phyloP scores from a whole-genome alignment of 1,139 yeast genomes.

The Geotrichum klebahnii region DNA sequence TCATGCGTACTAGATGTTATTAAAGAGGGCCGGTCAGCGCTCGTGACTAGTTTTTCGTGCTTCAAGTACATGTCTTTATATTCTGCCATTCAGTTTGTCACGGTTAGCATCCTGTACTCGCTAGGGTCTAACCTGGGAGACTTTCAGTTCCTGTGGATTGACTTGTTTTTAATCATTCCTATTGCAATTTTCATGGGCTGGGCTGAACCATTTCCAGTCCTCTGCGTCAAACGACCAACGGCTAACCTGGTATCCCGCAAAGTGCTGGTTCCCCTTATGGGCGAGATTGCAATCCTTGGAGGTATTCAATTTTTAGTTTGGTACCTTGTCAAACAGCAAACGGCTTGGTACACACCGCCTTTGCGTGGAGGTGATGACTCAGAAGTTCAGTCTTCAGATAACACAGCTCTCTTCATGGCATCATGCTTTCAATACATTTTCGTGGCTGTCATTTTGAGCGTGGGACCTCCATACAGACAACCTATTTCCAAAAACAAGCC shows the following conservation, averaged over 20 bases:
- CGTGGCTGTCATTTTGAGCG: conserved; percentile 74
- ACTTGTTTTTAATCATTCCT: conserved; percentile 81
- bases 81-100: conserved; percentile 90
- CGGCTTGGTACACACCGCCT: conserved; percentile 78
- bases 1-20: conserved; percentile 89
- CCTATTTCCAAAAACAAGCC: conserved; percentile 66
- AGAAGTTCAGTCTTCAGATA: conserved; percentile 81
- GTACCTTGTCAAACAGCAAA: conserved; percentile 49
- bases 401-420: conserved; percentile 73
- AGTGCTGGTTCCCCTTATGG: conserved; percentile 71
- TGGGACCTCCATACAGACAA: conserved; percentile 93
- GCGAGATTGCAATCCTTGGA: conserved; percentile 62
- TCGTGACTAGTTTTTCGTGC: conserved; percentile 92
- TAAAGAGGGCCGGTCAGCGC: conserved; percentile 88
- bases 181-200: conserved; percentile 95
- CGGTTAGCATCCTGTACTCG: conserved; percentile 79
- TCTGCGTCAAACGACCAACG: conserved; percentile 77
- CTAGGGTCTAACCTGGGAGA: conserved; percentile 95
- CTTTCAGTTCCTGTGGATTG: conserved; percentile 92
- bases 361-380: conserved; percentile 77
- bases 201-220: conserved; percentile 69
- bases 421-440: conserved; percentile 87
- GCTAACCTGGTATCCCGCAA: conserved; percentile 90
- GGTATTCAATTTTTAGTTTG: conserved; percentile 66
- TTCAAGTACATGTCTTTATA: conserved; percentile 96